Conservation (phyloP, 805 yeast genomes). For the Hanseniaspora thailandica region DNA sequence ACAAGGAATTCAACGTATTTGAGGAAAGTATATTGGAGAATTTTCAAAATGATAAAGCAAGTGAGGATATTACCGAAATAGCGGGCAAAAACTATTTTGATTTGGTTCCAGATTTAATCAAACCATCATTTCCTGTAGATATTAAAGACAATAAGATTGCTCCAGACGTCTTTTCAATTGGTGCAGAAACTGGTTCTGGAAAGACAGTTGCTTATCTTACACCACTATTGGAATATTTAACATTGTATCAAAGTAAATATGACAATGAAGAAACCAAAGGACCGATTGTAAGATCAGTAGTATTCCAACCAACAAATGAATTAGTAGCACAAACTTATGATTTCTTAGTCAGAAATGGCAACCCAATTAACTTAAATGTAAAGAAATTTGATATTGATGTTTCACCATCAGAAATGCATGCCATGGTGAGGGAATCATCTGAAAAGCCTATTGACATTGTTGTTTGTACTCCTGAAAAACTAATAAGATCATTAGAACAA, state of each 20-base stretch:
- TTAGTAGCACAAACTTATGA: slow-evolving; percentile 66
- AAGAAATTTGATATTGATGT: slow-evolving; percentile 55
- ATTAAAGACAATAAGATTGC: background rate
- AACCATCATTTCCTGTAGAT: background rate
- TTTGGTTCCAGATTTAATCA: background rate
- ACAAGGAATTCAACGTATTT: background rate
- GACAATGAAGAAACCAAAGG: slow-evolving; percentile 33
- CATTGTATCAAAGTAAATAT: slow-evolving; percentile 41
- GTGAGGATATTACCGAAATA: background rate
- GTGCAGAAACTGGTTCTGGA: slow-evolving; percentile 96
- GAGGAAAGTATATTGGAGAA: background rate
- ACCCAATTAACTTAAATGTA: slow-evolving; percentile 33
- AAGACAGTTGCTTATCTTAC: slow-evolving; percentile 86
- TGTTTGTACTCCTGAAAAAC: slow-evolving; percentile 75
- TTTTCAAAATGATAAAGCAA: background rate
- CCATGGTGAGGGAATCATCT: slow-evolving; percentile 28
- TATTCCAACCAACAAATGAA: slow-evolving; percentile 85
- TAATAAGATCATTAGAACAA: slow-evolving; percentile 31
- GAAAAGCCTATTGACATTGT: slow-evolving; percentile 55
- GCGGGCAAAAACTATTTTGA: background rate
- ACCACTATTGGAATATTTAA: slow-evolving; percentile 58
- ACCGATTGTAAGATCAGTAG: slow-evolving; percentile 47
- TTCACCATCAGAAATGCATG: slow-evolving; percentile 41
- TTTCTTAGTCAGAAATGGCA: slow-evolving; percentile 28
- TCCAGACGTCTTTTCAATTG: slow-evolving; percentile 52